phyloP scores from a whole-genome alignment of 331 rosid genomes.

The Malus hybrid region DNA sequence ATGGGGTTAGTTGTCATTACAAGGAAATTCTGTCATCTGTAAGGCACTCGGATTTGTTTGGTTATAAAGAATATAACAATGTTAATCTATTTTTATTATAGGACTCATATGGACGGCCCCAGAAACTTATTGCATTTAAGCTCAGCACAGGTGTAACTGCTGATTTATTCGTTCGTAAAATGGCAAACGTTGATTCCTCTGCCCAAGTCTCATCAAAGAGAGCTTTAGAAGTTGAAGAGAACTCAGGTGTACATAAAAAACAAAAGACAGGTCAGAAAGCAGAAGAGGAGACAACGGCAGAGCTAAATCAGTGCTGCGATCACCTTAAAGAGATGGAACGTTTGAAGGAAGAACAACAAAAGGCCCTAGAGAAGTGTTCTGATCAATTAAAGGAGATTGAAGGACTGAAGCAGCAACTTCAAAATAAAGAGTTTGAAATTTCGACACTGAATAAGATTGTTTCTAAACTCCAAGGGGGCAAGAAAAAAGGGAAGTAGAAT shows the following conservation, averaged over 20 bases:
- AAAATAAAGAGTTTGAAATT: constrained; percentile 46
- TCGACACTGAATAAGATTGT: constrained; percentile 30
- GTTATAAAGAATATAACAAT: neutral
- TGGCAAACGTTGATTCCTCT: constrained; percentile 14
- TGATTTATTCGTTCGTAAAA: constrained; percentile 48
- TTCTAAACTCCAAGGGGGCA: constrained; percentile 14
- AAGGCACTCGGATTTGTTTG: neutral
- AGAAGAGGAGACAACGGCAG: constrained; percentile 15
- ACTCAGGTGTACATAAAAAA: constrained; percentile 31
- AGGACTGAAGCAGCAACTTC: constrained; percentile 38
- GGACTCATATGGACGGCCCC: constrained; percentile 69
- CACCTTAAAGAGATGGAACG: constrained; percentile 29
- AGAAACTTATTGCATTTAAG: constrained; percentile 40
- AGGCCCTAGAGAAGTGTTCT: constrained; percentile 10
- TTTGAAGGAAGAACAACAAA: constrained; percentile 34
- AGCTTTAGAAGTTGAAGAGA: constrained; percentile 40
- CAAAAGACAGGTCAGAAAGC: constrained; percentile 29
- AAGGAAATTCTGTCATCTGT: neutral
- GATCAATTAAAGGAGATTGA: constrained; percentile 41
- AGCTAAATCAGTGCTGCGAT: constrained; percentile 9
- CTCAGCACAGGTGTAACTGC: constrained; percentile 26
- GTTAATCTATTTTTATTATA: constrained; percentile 22
- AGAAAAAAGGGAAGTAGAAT: constrained; percentile 12
- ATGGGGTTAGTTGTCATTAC: neutral
- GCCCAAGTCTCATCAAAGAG: constrained; percentile 30